A percentile compares a stretch with the other conserved stretches of the same genome.
phyloP scores from a whole-genome alignment of 2,329 filamentous ascomycete species.

The Scorias spongiosa region DNA sequence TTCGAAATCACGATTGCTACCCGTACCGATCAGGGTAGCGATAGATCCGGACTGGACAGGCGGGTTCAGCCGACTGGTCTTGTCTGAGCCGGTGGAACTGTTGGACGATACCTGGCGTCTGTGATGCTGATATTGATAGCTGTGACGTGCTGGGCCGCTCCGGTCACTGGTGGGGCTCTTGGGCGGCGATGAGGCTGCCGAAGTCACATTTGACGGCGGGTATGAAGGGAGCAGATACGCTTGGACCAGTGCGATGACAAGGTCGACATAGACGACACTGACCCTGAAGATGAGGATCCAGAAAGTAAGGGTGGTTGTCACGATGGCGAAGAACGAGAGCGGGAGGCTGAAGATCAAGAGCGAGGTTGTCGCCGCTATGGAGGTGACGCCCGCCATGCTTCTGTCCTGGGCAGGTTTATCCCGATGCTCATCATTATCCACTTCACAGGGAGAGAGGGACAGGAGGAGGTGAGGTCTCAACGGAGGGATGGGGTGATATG shows the following conservation, averaged over 20 bases:
- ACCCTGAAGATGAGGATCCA: conserved; percentile 24
- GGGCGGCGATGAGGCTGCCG: background rate
- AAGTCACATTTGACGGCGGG: conserved; percentile 2
- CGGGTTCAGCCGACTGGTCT: conserved; percentile 1
- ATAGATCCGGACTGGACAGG: conserved; percentile 19
- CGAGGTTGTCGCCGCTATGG: conserved; percentile 12
- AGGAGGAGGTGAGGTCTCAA: too few relatives aligned
- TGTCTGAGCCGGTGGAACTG: conserved; percentile 6
- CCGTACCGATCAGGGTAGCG: conserved; percentile 19
- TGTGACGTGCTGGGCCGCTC: background rate
- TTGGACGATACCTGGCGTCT: background rate
- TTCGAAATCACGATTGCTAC: conserved; percentile 24
- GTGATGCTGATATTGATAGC: conserved; percentile 1
- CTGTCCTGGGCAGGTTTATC: background rate
- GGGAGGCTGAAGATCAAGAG: conserved; percentile 24
- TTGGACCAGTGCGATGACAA: conserved; percentile 24
- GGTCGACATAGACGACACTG: conserved; percentile 27
- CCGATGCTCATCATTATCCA: too few relatives aligned
- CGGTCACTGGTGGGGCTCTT: background rate
- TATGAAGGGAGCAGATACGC: conserved; percentile 17
- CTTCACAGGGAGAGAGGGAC: too few relatives aligned
- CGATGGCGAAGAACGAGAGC: conserved; percentile 22
- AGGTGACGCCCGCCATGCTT: background rate
- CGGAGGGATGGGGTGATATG: too few relatives aligned
- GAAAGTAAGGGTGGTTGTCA: conserved; percentile 25